Percentiles rank a stretch among this genome's conserved stretches.
Evolutionary conservation across 2,329 filamentous ascomycete genomes (phyloP).

Genomic region (Epichloe coenophiala): DNA sequence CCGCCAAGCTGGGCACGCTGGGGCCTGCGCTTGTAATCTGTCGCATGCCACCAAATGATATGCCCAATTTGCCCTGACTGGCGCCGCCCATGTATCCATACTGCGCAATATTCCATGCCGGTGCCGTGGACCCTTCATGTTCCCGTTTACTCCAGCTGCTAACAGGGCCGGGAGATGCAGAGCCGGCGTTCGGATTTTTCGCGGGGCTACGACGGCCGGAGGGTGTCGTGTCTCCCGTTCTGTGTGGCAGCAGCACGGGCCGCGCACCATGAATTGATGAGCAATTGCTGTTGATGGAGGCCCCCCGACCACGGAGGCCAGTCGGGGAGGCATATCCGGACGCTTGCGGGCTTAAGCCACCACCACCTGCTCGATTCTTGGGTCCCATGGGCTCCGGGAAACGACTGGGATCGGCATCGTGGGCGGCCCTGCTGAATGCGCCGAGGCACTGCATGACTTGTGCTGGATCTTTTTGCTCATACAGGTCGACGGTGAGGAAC

Average conservation of each 20-base stretch:
- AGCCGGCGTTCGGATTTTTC: constrained; percentile 38
- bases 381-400: constrained; percentile 70
- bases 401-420: constrained; percentile 55
- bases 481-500: constrained; percentile 94
- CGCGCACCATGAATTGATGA: constrained; percentile 34
- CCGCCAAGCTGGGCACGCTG: constrained; percentile 63
- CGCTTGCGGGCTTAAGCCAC: constrained; percentile 49
- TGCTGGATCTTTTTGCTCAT: constrained; percentile 87
- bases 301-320: constrained; percentile 29
- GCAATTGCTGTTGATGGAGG: constrained; percentile 45
- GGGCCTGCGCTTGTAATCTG: constrained; percentile 84
- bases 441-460: constrained; percentile 88
- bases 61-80: constrained; percentile 87
- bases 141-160: constrained; percentile 84
- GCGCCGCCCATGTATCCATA: constrained; percentile 98
- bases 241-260: constrained; percentile 28
- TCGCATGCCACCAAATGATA: constrained; percentile 78
- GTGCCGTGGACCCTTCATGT: constrained; percentile 67
- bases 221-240: constrained; percentile 35
- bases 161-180: constrained; percentile 41
- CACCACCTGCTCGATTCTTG: constrained; percentile 36
- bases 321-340: constrained; percentile 44
- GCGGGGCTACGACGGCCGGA: constrained; percentile 49
- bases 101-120: constrained; percentile 96
- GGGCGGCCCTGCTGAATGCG: constrained; percentile 80